Evolutionary conservation across 2,329 filamentous ascomycete genomes (phyloP), one percentile per base, ranked within the genome.

Genomic region (Periconia digitata): DNA sequence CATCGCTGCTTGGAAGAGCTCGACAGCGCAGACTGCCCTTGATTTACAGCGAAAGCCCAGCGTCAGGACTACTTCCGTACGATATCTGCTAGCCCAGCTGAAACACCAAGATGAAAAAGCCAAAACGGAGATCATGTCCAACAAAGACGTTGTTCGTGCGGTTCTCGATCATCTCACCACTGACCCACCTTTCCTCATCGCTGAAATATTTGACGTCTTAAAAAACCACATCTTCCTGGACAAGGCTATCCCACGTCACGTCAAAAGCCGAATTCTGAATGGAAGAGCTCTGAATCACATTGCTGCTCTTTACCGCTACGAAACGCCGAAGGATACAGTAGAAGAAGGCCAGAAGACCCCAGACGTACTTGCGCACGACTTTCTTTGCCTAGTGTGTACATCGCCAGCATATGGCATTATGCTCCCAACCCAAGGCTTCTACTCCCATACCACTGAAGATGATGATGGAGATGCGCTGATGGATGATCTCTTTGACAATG

Each of bases 51-150:
- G 83, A 52, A 87, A 85, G 60, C 88, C 91, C 2, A 92, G 91
- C 7, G 81, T 96, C 16, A 82, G 94, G 44, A 90, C 89, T 2
- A 90, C 92, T 63, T 88, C 92, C 8, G 80, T 95, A 45, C 83
- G 87, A 35, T 92, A 96, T 68, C 76, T 96, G 27, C 74, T 96
- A 50, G 84, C 86, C 20, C 85, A 90, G 54, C 75, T 99, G 53
- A 89, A 85, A 62, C 89, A 90, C 59, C 81, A 96, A 47, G 85
- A 89, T 53, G 77, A 85, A 5, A 84, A 87, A 51, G 85, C 86
- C 13, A 95, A 95, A 71, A 85, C 80, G 51, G 92, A 96, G 61
- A 80, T 99, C 5, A 75, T 99, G 29, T 86, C 85, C 29, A 89
- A 95, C 63, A 81, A 83, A 54, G 76, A 87, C 53, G 74, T 91